A percentile compares a stretch with the other conserved stretches of the same genome.
Conservation (phyloP, 257 asterid species). For the Prunella vulgaris region DNA sequence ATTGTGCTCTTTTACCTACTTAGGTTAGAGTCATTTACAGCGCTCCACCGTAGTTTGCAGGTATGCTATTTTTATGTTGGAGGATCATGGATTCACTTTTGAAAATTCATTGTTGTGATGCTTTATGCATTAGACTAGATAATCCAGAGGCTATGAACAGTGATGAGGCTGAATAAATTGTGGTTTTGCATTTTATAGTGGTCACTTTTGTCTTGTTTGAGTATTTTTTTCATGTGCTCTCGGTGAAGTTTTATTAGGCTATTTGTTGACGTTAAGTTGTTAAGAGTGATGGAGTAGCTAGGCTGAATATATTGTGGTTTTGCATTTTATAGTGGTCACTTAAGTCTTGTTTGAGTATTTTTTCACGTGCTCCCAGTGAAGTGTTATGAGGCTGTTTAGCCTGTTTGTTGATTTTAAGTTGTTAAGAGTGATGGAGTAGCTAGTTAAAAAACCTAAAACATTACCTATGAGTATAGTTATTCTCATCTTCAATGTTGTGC, state of each 20-base stretch:
- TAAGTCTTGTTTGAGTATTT: background rate
- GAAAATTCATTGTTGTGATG: background rate
- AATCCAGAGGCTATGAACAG: background rate
- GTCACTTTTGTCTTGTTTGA: background rate
- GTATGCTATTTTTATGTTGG: slow-evolving; percentile 34
- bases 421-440: slow-evolving; percentile 14
- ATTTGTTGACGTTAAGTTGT: slow-evolving; percentile 6
- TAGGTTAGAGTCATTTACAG: slow-evolving; percentile 89
- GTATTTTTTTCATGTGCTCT: slow-evolving; percentile 1
- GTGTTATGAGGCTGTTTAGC: background rate
- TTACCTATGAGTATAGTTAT: slow-evolving; percentile 1
- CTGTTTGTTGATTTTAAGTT: slow-evolving; percentile 4
- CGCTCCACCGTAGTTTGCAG: slow-evolving; percentile 94
- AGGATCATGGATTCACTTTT: background rate
- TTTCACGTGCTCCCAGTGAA: slow-evolving; percentile 4
- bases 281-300: slow-evolving; percentile 20
- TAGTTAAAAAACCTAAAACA: slow-evolving; percentile 1
- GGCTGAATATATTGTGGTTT: background rate
- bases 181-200: background rate
- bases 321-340: background rate
- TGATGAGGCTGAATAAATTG: slow-evolving; percentile 12
- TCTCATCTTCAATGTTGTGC: slow-evolving; percentile 5
- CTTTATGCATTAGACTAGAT: background rate
- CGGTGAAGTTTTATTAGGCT: background rate
- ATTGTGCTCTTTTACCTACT: slow-evolving; percentile 93